phyloP scores from a whole-genome alignment of 2,329 filamentous ascomycete species.

The Intubia oerlemansii region DNA sequence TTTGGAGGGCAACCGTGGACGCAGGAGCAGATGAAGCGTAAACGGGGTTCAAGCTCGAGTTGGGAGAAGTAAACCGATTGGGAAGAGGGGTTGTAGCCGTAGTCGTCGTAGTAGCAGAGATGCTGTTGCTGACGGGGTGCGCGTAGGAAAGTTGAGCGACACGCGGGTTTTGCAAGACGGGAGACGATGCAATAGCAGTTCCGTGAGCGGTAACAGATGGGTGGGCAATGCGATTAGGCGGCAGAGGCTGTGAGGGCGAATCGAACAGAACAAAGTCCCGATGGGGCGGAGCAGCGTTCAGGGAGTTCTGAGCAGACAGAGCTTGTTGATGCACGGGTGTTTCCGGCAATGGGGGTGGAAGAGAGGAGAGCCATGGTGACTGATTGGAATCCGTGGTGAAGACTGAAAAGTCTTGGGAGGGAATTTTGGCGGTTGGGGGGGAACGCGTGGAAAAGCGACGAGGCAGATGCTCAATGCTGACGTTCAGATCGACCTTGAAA shows the following conservation, averaged over 20 bases:
- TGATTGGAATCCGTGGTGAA: constrained; percentile 62
- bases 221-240: constrained; percentile 20
- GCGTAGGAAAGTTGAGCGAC: constrained; percentile 37
- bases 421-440: constrained; percentile 34
- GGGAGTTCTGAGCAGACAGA: no score
- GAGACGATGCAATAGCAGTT: no score
- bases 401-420: constrained; percentile 46
- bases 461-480: constrained; percentile 34
- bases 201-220: constrained; percentile 17
- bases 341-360: constrained; percentile 40
- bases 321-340: constrained; percentile 34
- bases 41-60: constrained; percentile 32
- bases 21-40: constrained; percentile 47
- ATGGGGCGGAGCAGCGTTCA: constrained; percentile 26
- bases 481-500: constrained; percentile 45
- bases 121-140: no score
- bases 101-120: constrained; percentile 30
- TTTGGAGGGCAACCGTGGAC: constrained; percentile 35
- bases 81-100: constrained; percentile 27
- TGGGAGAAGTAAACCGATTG: constrained; percentile 33
- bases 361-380: constrained; percentile 64
- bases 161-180: constrained; percentile 33
- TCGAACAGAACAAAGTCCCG: constrained; percentile 68
- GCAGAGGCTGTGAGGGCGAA: constrained; percentile 20
- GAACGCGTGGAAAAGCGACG: constrained; percentile 36